These are phyloP conservation scores for Vitellaria paradoxa DNA, from an alignment of 179 eudicot species.

Conservation along the genomic window DNA sequence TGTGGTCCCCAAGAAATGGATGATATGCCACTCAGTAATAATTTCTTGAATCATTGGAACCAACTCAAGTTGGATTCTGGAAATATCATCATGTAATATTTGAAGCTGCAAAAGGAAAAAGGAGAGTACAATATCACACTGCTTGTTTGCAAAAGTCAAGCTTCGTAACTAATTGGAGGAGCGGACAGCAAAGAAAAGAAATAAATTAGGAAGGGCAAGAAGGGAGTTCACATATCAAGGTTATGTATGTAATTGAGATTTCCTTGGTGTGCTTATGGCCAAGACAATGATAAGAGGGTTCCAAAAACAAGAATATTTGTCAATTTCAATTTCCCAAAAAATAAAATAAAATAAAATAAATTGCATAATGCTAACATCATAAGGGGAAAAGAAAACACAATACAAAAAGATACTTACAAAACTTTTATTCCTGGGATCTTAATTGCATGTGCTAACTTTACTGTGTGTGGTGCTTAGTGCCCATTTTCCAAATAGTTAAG, in stretches of 20 bases:
- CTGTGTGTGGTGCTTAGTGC: too few species aligned
- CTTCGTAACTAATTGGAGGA: neutral
- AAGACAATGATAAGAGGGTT: neutral
- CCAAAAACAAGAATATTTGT: neutral
- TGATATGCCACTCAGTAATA: conserved; percentile 86
- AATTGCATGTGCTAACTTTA: neutral
- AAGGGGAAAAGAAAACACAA: neutral
- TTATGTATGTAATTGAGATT: neutral
- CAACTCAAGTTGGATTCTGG: conserved; percentile 76
- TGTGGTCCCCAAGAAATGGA: conserved; percentile 70
- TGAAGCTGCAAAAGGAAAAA: conserved; percentile 52
- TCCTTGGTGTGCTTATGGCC: neutral
- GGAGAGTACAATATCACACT: neutral
- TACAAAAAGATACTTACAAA: neutral
- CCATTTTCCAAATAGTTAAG: too few species aligned
- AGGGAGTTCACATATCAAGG: neutral
- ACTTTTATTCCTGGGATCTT: neutral
- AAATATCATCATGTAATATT: conserved; percentile 60
- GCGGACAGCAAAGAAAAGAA: neutral
- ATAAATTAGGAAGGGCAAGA: too few species aligned
- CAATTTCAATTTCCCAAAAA: too few species aligned
- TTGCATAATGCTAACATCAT: neutral
- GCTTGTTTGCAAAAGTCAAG: neutral
- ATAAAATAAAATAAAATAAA: neutral
- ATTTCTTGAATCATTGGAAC: conserved; percentile 84